Base-by-base conservation (phyloP, 2,329 filamentous ascomycete species). In the Cercospora zeina region DNA sequence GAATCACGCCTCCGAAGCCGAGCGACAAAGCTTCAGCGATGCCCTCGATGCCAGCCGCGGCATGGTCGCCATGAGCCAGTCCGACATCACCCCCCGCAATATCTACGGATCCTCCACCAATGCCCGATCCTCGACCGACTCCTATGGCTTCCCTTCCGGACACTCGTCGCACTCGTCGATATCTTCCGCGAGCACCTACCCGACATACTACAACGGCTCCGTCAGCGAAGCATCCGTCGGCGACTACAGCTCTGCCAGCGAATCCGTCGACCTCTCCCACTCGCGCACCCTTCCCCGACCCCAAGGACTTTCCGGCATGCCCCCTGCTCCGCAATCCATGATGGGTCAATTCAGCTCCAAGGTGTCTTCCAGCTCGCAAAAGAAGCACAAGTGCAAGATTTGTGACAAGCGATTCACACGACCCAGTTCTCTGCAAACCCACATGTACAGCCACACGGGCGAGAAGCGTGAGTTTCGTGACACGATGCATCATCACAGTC, bases 301-400 rank as follows among this genome's bases (percentile, higher is more conserved):
- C 0, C 87, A 87, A 27, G 87, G 85, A 37, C 79, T 89, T 13
- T 73, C 88, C 61, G 81, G 82, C 62, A 83, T 87, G 33, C 91
- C 91, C 1, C 91, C 92, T 1, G 91, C 91, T 16, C 93, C 92
- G 1, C 90, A 96, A 74, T 96, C 93, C 0, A 97, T 99, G 92
- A 99, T 99, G 95, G 87, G 91, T 57, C 93, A 96, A 72, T 97
- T 97, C 80, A 97, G 91, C 78, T 97, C 93, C 66, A 97, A 97
- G 79, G 88, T 97, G 57, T 93, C 92, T 0, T 93, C 91, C 16
- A 96, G 91, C 79, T 95, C 93, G 9, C 92, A 97, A 75, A 97
- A 97, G 87, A 97, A 97, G 83, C 95, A 97, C 81, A 97, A 97
- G 82, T 97, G 93, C 85, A 97, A 96, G 80, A 90, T 97, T 63